Percentiles rank a stretch among this genome's conserved stretches.
Conservation (phyloP, 2,329 filamentous ascomycete genomes). For the Orbilia brochopaga region DNA sequence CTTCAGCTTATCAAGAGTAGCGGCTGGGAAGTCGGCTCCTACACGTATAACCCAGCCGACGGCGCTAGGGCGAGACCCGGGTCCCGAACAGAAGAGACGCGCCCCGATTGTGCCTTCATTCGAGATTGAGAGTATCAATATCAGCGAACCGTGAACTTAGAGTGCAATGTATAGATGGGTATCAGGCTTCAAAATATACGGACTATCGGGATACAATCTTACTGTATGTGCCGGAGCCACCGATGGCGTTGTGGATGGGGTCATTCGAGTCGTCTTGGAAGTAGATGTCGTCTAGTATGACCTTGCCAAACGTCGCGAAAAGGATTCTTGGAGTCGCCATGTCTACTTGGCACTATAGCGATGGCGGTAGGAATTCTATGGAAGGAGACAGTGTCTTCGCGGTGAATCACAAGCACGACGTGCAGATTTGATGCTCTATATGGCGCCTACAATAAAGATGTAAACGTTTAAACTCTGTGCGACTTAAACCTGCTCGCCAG, state of each 20-base stretch:
- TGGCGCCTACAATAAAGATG: too few relatives aligned
- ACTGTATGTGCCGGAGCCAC: constrained; percentile 44
- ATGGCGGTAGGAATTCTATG: neutral
- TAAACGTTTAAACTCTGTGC: too few relatives aligned
- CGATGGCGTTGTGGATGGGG: constrained; percentile 31
- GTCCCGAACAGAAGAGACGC: constrained; percentile 23
- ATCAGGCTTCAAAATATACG: neutral
- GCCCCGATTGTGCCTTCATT: constrained; percentile 33
- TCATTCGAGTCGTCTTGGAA: constrained; percentile 23
- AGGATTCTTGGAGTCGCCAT: constrained; percentile 21
- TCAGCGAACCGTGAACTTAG: neutral
- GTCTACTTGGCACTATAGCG: neutral
- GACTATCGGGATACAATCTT: neutral
- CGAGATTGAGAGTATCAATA: neutral
- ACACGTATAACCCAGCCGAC: constrained; percentile 42
- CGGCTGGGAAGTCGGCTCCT: constrained; percentile 22
- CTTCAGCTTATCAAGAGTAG: constrained; percentile 22
- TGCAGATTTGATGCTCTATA: too few relatives aligned
- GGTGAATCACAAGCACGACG: too few relatives aligned
- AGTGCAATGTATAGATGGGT: neutral
- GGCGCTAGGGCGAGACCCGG: constrained; percentile 5
- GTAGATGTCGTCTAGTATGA: constrained; percentile 41
- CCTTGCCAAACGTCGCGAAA: constrained; percentile 38
- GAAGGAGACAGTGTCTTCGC: too few relatives aligned
- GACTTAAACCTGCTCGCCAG: too few relatives aligned